Base-by-base conservation (phyloP, 257 asterid species). In the Capsicum rhomboideum region DNA sequence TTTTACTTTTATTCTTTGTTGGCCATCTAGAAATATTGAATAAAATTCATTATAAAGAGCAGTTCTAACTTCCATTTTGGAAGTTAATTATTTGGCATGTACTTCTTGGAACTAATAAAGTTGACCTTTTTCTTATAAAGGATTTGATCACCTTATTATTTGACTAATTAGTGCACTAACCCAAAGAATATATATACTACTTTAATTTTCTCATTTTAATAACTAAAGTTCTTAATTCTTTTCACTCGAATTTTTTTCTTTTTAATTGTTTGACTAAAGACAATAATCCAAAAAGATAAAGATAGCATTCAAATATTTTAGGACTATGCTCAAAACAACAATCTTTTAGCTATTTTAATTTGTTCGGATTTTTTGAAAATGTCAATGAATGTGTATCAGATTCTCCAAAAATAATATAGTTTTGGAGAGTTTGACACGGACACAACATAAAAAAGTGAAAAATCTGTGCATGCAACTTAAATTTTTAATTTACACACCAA, bases 31-130 rank as follows among this genome's bases (percentile, higher is more conserved):
- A 75, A 50, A 50, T 75, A 11, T 75, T 49, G 23, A 46, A 75
- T 11, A 4, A 75, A 2, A 2, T 8, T 66, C 49, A 16, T 68
- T 68, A 68, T 2, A 75, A 40, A 74, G 14, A 49, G 61, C 44
- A 75, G 81, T 26, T 75, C 81, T 50, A 75, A 49, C 81, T 75
- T 75, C 81, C 59, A 23, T 75, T 75, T 75, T 23, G 81, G 81
- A 26, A 75, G 61, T 26, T 75, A 23, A 49, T 49, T 75, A 16
- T 1, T 75, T 49, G 81, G 17, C 61, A 75, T 49, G 40, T 75
- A 75, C 81, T 75, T 75, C 26, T 75, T 49, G 44, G 81, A 75
- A 9, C 44, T 23, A 75, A 23, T 49, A 26, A 49, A 13, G 23
- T 49, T 75, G 81, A 75, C 81, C 63, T 23, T 49, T 46, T 21